phyloP scores from a whole-genome alignment of 2,329 filamentous ascomycete genomes.

The Trichophaea hybrida region DNA sequence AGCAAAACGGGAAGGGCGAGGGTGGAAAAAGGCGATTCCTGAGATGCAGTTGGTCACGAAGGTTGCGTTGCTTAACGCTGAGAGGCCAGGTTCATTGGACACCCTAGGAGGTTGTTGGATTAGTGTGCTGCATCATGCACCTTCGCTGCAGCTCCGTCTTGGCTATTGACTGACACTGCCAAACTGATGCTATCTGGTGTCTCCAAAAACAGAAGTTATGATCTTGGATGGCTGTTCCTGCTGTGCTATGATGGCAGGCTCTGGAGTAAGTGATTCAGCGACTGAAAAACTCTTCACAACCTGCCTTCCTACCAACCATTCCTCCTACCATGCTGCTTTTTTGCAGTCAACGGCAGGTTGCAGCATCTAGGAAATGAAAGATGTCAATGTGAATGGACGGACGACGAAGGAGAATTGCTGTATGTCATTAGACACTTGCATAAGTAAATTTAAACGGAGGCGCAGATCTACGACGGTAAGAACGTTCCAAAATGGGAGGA shows the following conservation, averaged over 20 bases:
- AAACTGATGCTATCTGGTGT: no score
- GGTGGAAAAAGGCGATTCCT: neutral
- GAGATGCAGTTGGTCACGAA: constrained; percentile 1
- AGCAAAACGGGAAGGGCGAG: neutral
- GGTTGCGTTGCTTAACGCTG: neutral
- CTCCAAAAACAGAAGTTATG: no score
- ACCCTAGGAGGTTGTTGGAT: neutral
- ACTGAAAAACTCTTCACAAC: no score
- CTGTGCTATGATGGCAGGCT: no score
- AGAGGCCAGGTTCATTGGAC: neutral
- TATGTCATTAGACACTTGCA: neutral
- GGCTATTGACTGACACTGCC: no score
- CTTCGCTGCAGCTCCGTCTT: no score
- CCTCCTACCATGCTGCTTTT: no score
- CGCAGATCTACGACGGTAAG: neutral
- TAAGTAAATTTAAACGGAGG: neutral
- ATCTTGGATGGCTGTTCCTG: no score
- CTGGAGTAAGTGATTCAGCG: no score
- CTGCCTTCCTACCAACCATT: no score
- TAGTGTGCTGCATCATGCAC: neutral
- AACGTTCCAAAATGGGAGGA: neutral
- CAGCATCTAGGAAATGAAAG: no score
- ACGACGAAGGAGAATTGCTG: neutral
- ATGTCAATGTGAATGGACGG: neutral
- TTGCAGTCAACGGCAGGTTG: no score